A percentile compares a stretch with the other conserved stretches of the same genome.
phyloP scores from a whole-genome alignment of 2,329 filamentous ascomycete genomes.

The Penicillium italicum region DNA sequence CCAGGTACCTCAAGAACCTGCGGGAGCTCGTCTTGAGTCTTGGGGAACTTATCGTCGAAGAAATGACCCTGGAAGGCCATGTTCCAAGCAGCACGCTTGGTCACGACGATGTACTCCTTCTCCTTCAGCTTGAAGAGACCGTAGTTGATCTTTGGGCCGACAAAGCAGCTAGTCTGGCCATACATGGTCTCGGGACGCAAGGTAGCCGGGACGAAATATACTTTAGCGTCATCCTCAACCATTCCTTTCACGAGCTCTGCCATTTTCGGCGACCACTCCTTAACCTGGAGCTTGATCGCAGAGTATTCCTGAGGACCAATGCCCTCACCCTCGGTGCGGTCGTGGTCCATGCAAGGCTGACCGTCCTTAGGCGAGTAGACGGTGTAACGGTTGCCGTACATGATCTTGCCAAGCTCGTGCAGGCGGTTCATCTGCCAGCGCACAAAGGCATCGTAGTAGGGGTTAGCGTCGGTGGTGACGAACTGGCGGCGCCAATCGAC shows the following conservation, averaged over 20 bases:
- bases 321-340: conserved; percentile 75
- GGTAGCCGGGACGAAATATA: conserved; percentile 89
- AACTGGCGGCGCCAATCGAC: conserved; percentile 93
- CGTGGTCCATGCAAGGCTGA: conserved; percentile 84
- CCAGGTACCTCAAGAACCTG: conserved; percentile 73
- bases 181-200: conserved; percentile 98
- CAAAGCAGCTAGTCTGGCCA: conserved; percentile 93
- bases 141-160: conserved; percentile 84
- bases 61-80: conserved; percentile 94
- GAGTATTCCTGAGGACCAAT: conserved; percentile 88
- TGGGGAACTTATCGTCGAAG: conserved; percentile 51
- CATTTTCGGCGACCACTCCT: conserved; percentile 80
- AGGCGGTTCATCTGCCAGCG: conserved; percentile 96
- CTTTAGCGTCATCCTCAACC: conserved; percentile 70
- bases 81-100: conserved; percentile 79
- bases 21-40: conserved; percentile 67
- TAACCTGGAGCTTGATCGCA: conserved; percentile 82
- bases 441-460: conserved; percentile 93
- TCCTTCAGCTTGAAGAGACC: conserved; percentile 77
- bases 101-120: conserved; percentile 79
- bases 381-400: conserved; percentile 89
- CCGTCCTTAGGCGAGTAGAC: conserved; percentile 89
- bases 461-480: conserved; percentile 93
- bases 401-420: conserved; percentile 85
- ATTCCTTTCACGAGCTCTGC: conserved; percentile 70